Evolutionary conservation across 2,329 filamentous ascomycete genomes (phyloP).

Genomic region (Apiospora saccharicola): DNA sequence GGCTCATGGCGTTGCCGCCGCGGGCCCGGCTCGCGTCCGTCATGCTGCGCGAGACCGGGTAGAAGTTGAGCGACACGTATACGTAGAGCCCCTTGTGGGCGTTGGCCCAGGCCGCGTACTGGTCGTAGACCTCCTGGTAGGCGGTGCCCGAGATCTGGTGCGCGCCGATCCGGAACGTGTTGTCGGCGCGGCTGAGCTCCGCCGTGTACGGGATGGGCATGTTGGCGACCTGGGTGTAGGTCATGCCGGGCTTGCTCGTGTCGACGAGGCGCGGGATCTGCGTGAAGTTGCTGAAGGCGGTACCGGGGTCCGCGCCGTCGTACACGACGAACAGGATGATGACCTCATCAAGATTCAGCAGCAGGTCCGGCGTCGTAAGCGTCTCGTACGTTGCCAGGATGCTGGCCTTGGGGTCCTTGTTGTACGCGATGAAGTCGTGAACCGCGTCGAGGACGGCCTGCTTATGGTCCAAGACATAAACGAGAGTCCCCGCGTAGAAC

Average conservation of each 20-base stretch:
- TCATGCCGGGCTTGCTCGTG: conserved; percentile 37
- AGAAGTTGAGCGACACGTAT: conserved; percentile 36
- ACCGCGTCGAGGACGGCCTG: conserved; percentile 40
- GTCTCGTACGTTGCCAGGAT: conserved; percentile 45
- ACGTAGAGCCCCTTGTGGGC: conserved; percentile 41
- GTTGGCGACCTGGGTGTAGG: conserved; percentile 42
- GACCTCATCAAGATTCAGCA: conserved; percentile 42
- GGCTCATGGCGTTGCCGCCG: conserved; percentile 42
- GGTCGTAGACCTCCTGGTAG: conserved; percentile 32
- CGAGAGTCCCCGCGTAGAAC: conserved; percentile 40
- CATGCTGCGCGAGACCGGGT: conserved; percentile 41
- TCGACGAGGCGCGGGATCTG: conserved; percentile 40
- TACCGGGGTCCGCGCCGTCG: conserved; percentile 42
- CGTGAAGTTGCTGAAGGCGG: conserved; percentile 44
- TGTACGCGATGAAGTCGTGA: conserved; percentile 41
- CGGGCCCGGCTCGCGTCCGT: conserved; percentile 43
- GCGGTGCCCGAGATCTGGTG: conserved; percentile 37
- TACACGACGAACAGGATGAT: conserved; percentile 46
- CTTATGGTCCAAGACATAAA: conserved; percentile 39
- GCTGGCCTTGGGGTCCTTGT: conserved; percentile 43
- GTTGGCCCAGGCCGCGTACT: conserved; percentile 41
- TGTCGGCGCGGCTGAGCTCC: conserved; percentile 41
- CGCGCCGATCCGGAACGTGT: conserved; percentile 44
- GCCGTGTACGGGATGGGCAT: conserved; percentile 42
- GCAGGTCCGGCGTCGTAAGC: conserved; percentile 37